Evolutionary conservation across 305 asterid genomes (phyloP), one percentile per base, ranked within the genome.

Genomic region (Plantago rigida): DNA sequence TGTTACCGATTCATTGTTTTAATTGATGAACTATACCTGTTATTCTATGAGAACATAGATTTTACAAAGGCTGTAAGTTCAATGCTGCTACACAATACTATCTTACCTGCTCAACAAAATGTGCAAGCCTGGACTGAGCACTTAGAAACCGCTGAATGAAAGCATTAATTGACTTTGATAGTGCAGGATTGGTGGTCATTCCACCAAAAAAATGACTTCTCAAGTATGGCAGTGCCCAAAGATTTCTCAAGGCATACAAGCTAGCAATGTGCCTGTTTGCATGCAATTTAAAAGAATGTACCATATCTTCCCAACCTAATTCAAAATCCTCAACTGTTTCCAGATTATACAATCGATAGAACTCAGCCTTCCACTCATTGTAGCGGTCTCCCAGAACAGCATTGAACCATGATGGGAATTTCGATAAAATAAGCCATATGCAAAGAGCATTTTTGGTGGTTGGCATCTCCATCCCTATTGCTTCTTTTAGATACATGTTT

Each of bases 381-480:
- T 92, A 92, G 26, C 94, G 89, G 64, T 85, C 97, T 56, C 99
- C 95, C 70, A 92, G 72, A 28, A 86, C 82, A 49, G 99, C 89
- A 74, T 86, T 92, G 74, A 92, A 92, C 99, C 99, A 92, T 24
- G 97, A 88, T 0, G 96, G 96, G 56, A 86, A 89, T 74, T 89
- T 92, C 4, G 91, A 81, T 64, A 85, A 87, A 22, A 89, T 85
- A 69, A 82, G 93, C 99, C 97, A 86, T 68, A 92, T 86, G 76
- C 99, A 92, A 64, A 92, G 94, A 46, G 97, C 96, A 63, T 92
- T 97, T 78, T 85, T 92, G 46, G 91, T 78, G 62, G 85, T 72
- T 19, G 94, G 94, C 89, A 92, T 74, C 82, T 85, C 97, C 79
- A 82, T 63, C 64, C 77, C 89, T 24, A 92, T 79, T 29, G 99